Conservation (phyloP, 805 yeast genomes). For the Kregervanrija pseudodelftensis region DNA sequence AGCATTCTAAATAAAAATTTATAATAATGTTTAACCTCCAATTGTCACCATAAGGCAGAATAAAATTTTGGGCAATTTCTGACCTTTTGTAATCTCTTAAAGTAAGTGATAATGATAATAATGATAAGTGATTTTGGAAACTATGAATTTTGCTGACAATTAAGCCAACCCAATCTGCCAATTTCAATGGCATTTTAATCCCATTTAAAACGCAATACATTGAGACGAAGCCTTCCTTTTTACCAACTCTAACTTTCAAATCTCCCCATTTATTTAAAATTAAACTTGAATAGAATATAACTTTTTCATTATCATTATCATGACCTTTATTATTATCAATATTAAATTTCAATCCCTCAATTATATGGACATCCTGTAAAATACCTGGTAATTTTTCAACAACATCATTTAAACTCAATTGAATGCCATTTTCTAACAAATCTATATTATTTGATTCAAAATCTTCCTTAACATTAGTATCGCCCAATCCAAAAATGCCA, state of each 20-base stretch:
- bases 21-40: constrained; percentile 36
- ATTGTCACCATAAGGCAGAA: constrained; percentile 47
- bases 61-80: constrained; percentile 46
- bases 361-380: constrained; percentile 12
- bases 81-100: constrained; percentile 38
- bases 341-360: neutral
- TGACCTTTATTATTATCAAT: constrained; percentile 2
- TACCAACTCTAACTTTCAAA: constrained; percentile 23
- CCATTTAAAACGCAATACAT: constrained; percentile 60
- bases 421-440: constrained; percentile 7
- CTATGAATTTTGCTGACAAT: constrained; percentile 30
- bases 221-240: constrained; percentile 31
- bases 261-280: constrained; percentile 45
- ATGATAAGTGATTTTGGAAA: constrained; percentile 13
- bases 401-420: neutral
- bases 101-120: too few relatives aligned
- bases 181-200: constrained; percentile 52
- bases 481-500: constrained; percentile 47
- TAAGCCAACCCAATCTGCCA: constrained; percentile 42
- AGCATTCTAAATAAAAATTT: constrained; percentile 14
- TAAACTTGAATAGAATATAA: constrained; percentile 39
- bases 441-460: constrained; percentile 3
- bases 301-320: constrained; percentile 16
- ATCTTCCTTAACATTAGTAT: constrained; percentile 14
- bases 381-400: constrained; percentile 4